Evolutionary conservation across 2,329 filamentous ascomycete species (phyloP), one percentile per base, ranked within the genome.

Genomic region (Trichoderma guizhouense): DNA sequence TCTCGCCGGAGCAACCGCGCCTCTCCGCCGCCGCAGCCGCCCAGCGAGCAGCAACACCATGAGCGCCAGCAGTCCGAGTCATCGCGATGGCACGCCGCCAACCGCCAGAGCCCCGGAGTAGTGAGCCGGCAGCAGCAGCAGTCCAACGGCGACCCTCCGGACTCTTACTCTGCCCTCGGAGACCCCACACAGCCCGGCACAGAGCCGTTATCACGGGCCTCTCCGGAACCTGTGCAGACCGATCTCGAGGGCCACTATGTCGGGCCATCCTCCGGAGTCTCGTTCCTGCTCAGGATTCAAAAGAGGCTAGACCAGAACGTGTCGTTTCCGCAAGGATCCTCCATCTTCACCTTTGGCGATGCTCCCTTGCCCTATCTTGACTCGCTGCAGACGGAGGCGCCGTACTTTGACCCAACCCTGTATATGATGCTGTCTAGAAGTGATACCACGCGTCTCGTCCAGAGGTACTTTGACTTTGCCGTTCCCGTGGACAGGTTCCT

Each of bases 401-500:
- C 66, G n/a, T 61, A 69, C 28, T 69, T 69, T 69, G 66, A 69
- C 28, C 66, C 66, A 15, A 69, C 66, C 26, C 39, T 69, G 26
- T 69, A 69, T 21, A 60, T 69, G 66, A 69, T 69, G 66, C 21
- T 69, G 36, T 69, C 66, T 11, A 60, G 55, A 15, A 51, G 55
- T n/a, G 66, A 69, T 8, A 69, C 66, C 14, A 69, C 66, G 66
- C 66, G 66, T 21, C 66, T 69, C n/a, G 66, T 69, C 15, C 66
- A 69, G 66, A 69, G 66, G 14, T 69, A 69, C 28, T 69, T 69
- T 34, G 66, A 69, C 28, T 69, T 69, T 69, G 66, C 66, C 8
- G 66, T 69, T 11, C 66, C 66, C 18, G 66, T 69, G 15, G 66
- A 69, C n/a, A 69, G 66, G 21, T 69, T 69, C 39, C 66, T 69